A percentile compares a stretch with the other conserved stretches of the same genome.
These are phyloP conservation scores for Garcia nutans DNA, from an alignment of 345 rosid genomes.

Conservation along the genomic window DNA sequence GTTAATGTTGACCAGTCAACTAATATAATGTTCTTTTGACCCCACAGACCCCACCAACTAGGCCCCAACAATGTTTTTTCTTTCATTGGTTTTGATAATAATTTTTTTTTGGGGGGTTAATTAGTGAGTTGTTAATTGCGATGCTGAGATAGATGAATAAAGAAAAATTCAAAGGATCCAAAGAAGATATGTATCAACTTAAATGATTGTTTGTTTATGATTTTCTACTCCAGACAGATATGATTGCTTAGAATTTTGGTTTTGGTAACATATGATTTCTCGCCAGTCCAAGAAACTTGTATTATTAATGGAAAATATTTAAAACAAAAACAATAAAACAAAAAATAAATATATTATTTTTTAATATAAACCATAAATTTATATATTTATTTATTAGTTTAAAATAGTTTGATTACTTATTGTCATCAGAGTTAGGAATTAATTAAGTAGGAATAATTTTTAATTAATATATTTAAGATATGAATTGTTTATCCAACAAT, in stretches of 20 bases:
- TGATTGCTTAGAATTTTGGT: slow-evolving; percentile 51
- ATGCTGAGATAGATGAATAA: no score
- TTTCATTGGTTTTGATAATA: background rate
- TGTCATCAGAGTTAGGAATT: no score
- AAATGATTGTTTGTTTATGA: slow-evolving; percentile 44
- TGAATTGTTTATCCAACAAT: no score
- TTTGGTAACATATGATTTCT: slow-evolving; percentile 42
- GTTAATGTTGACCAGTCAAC: slow-evolving; percentile 48
- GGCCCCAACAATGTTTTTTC: slow-evolving; percentile 15
- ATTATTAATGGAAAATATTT: slow-evolving; percentile 6
- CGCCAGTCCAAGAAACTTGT: slow-evolving; percentile 38
- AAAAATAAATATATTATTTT: no score
- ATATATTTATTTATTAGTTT: no score
- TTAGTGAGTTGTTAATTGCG: background rate
- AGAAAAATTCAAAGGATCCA: slow-evolving; percentile 29
- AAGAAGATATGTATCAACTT: slow-evolving; percentile 9
- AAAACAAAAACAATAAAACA: background rate
- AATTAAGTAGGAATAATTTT: no score
- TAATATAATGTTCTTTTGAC: background rate
- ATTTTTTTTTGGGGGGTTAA: background rate
- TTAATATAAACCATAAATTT: no score
- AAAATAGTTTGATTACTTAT: no score
- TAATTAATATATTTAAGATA: no score
- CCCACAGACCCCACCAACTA: background rate
- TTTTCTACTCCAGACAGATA: slow-evolving; percentile 31